Evolutionary conservation across 768 basidiomycete genomes (phyloP), one percentile per base, ranked within the genome.

Genomic region (Naganishia kalamii): DNA sequence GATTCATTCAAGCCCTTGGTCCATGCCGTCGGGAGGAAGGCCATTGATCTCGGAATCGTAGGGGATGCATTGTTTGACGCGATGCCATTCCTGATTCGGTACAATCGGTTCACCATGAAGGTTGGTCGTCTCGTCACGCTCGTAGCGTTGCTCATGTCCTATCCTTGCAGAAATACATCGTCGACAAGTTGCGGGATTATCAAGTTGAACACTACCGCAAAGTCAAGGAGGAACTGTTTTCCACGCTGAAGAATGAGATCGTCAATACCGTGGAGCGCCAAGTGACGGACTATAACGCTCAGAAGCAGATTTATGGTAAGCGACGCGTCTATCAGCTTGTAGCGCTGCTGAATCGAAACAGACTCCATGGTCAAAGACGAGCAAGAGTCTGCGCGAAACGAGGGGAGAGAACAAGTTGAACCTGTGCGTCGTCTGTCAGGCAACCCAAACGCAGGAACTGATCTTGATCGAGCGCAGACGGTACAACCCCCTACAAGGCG

Each of bases 31-130:
- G 90, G 92, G 0, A 73, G 89, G 41, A 82, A 86, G 54, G 93
- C 94, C 0, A 85, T 94, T 71, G 80, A 83, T 29, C 82, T 89
- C n/a, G 88, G 87, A 75, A 86, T 93, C 74, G 96, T 94, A 78
- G 88, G 90, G 67, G 92, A 94, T 19, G 84, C 88, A 71, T 94
- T 94, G 77, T 97, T 94, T 80, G 87, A 85, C 71, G 81, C 88
- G 21, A 88, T 97, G 85, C 90, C 93, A 0, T 82, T 79, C 25
- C 76, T 94, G 41, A 92, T 98, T 71, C 91, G 92, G 0, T 98
- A 97, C 74, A 99, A 99, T 80, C 86, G 87, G 69, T 99, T 75
- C 49, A 79, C 78, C 0, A 71, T 76, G 23, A 94, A 90, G 0
- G 92, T 97, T 87, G 88, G 84, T 57, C 21, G 5, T 29, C 60